A percentile compares a stretch with the other conserved stretches of the same genome.
phyloP scores from a whole-genome alignment of 805 yeast genomes.

The Ogataea ganodermae region DNA sequence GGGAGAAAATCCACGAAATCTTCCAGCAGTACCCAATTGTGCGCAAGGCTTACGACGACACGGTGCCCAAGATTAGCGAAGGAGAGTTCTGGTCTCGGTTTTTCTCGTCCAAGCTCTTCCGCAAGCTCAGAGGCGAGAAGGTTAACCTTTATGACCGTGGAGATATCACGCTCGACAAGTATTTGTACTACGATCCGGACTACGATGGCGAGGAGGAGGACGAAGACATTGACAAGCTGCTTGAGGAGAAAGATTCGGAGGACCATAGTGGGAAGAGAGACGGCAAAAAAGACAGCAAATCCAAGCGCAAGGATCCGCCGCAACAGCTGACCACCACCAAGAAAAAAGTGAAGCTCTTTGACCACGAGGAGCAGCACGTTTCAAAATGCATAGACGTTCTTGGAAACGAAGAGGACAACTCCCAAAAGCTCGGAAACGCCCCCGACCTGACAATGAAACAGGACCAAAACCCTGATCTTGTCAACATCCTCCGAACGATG shows the following conservation, averaged over 20 bases:
- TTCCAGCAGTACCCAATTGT: slow-evolving; percentile 93
- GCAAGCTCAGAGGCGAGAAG: slow-evolving; percentile 87
- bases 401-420: slow-evolving; percentile 81
- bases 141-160: slow-evolving; percentile 75
- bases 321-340: slow-evolving; percentile 28
- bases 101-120: slow-evolving; percentile 84
- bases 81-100: slow-evolving; percentile 97
- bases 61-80: slow-evolving; percentile 85
- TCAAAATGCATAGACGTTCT: slow-evolving; percentile 74
- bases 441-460: slow-evolving; percentile 89
- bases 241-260: slow-evolving; percentile 39
- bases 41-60: slow-evolving; percentile 82
- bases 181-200: slow-evolving; percentile 70
- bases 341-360: slow-evolving; percentile 39
- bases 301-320: slow-evolving; percentile 34
- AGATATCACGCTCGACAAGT: slow-evolving; percentile 82
- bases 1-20: slow-evolving; percentile 86
- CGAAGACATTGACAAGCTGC: slow-evolving; percentile 33
- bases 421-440: slow-evolving; percentile 70
- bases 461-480: slow-evolving; percentile 63
- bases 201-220: slow-evolving; percentile 43
- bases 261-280: slow-evolving; percentile 34
- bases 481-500: slow-evolving; percentile 82
- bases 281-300: slow-evolving; percentile 27
- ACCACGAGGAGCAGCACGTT: slow-evolving; percentile 46